Base-by-base conservation (phyloP, 768 basidiomycete genomes). In the Clavaria fumosa region DNA sequence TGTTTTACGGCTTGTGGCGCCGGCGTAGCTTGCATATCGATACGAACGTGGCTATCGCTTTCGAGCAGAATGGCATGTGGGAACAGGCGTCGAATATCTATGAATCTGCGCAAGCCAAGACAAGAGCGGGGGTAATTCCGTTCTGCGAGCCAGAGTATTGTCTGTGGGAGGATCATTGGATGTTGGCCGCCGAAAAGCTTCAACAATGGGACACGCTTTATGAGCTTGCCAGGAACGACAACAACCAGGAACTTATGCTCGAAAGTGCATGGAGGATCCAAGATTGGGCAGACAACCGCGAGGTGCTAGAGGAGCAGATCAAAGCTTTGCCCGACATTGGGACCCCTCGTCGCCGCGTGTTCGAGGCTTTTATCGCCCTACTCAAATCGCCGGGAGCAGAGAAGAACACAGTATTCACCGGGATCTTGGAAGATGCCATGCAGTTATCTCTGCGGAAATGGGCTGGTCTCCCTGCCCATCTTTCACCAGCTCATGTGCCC, bases 101-200 rank as follows among this genome's bases (percentile, higher is more conserved):
- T 56, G 95, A 99, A 57, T 60, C 64, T 18, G 95, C 91, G 1
- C 91, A 96, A 57, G 76, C 64, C 46, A 84, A 78, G 55, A 79
- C 89, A 5, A 69, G 89, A 32, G 65, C 71, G 3, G 86, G 88
- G 4, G 61, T 70, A 4, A 74, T 95, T 37, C 77, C 90, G 1
- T 97, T 91, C 61, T 80, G 83, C 9, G 95, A 99, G 55, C 67
- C 81, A 1, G 95, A 99, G 55, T 96, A 91, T 54, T 89, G 84
- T 49, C 63, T 99, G 14, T 99, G 95, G 95, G 95, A 99, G 50
- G 95, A 99, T 53, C 95, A 99, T 54, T 99, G 95, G 93, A 83
- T 99, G 42, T 61, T 91, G 5, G 71, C 90, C 1, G 80, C 89
- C 1, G 86, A 93, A 60, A 99, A 99, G 56, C 64, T 99, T 12